Evolutionary conservation across 805 yeast species (phyloP).

Genomic region (Candida morakotiae): DNA sequence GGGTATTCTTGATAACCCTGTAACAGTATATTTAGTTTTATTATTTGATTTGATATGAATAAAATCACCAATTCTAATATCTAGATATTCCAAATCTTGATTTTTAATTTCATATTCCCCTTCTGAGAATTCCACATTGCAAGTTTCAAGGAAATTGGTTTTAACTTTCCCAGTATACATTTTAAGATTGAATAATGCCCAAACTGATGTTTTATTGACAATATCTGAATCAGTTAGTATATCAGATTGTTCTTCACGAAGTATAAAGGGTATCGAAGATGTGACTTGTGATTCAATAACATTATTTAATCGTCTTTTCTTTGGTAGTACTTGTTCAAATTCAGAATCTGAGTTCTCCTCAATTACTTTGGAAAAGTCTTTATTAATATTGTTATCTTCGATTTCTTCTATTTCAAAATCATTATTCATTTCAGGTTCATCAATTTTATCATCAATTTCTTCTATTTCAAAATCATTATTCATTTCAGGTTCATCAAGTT

Average conservation of each 20-base stretch:
- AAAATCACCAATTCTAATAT: constrained; percentile 54
- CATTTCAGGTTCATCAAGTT: not conserved
- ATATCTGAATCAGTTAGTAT: constrained; percentile 12
- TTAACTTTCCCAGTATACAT: constrained; percentile 48
- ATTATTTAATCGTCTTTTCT: constrained; percentile 10
- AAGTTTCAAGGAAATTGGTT: constrained; percentile 20
- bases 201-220: constrained; percentile 34
- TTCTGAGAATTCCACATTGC: constrained; percentile 39
- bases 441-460: not conserved
- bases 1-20: constrained; percentile 46
- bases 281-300: constrained; percentile 15
- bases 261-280: constrained; percentile 4
- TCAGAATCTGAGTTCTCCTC: not conserved
- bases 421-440: not conserved
- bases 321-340: constrained; percentile 6
- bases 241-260: constrained; percentile 13
- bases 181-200: constrained; percentile 49
- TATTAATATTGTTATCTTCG: no score
- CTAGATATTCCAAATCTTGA: constrained; percentile 42
- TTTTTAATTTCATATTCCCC: constrained; percentile 30
- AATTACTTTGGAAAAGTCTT: no score
- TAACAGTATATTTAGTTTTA: constrained; percentile 34
- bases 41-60: constrained; percentile 32
- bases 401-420: not conserved
- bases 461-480: not conserved